These are phyloP conservation scores for Pelargonium myrrhifolium DNA, from an alignment of 441 rosid genomes.

Conservation along the genomic window DNA sequence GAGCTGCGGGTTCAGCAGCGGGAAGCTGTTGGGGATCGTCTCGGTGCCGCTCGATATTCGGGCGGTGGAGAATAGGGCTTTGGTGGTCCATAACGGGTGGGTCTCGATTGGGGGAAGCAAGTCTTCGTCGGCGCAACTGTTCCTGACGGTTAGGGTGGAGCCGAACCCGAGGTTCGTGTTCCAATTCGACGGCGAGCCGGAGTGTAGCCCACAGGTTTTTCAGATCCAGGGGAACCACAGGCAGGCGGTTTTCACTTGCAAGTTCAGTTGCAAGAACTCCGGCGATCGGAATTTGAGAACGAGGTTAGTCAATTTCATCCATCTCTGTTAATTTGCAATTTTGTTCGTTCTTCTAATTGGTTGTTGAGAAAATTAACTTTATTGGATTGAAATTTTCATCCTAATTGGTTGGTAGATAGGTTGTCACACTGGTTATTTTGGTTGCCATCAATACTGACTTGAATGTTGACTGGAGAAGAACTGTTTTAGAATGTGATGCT, in stretches of 20 bases:
- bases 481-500: no score
- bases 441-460: no score
- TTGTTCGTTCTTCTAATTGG: no score
- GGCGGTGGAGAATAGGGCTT: slow-evolving; percentile 42
- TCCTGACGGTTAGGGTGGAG: slow-evolving; percentile 63
- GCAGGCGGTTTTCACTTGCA: slow-evolving; percentile 90
- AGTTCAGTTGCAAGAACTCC: slow-evolving; percentile 63
- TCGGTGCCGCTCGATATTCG: slow-evolving; percentile 65
- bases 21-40: slow-evolving; percentile 57
- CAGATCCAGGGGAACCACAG: slow-evolving; percentile 73
- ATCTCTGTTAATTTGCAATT: no score
- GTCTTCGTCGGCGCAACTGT: slow-evolving; percentile 45
- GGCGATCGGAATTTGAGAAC: slow-evolving; percentile 57
- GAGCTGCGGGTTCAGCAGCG: slow-evolving; percentile 64
- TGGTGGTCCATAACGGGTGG: slow-evolving; percentile 71
- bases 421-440: no score
- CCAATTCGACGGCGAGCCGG: slow-evolving; percentile 92
- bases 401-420: no score
- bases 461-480: no score
- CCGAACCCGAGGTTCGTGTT: slow-evolving; percentile 92
- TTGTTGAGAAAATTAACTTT: no score
- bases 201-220: slow-evolving; percentile 87
- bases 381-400: no score
- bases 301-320: slow-evolving; percentile 36
- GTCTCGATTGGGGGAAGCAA: slow-evolving; percentile 47